Conservation (phyloP, 495 filamentous ascomycete genomes). For the Lasiosphaeris hirsuta region DNA sequence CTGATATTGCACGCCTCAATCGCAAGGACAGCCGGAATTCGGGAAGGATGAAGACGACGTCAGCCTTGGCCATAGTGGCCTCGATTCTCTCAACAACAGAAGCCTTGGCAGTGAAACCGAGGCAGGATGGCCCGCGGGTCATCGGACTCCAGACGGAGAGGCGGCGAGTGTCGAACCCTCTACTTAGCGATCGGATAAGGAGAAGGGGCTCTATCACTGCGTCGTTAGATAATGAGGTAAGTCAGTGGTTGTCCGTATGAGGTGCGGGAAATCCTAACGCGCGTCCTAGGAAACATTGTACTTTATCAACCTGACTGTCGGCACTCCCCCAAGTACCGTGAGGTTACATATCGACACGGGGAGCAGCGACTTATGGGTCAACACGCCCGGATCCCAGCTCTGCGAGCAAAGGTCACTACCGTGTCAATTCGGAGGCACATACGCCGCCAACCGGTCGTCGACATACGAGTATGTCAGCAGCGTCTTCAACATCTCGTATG, state of each 20-base stretch:
- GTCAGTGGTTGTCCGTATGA: background rate
- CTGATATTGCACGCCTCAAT: background rate
- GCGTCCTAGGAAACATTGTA: slow-evolving; percentile 57
- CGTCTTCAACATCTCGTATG: slow-evolving; percentile 89
- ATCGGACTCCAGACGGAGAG: slow-evolving; percentile 48
- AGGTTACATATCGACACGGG: slow-evolving; percentile 75
- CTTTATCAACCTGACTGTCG: slow-evolving; percentile 67
- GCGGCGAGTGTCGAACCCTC: slow-evolving; percentile 36
- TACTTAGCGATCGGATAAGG: slow-evolving; percentile 42
- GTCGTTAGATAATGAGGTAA: slow-evolving; percentile 49
- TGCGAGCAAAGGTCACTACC: slow-evolving; percentile 47
- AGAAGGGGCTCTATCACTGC: slow-evolving; percentile 41
- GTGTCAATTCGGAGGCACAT: slow-evolving; percentile 62
- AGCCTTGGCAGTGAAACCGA: slow-evolving; percentile 18
- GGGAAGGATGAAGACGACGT: background rate
- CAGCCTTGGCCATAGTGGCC: slow-evolving; percentile 21
- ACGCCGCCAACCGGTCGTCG: slow-evolving; percentile 71
- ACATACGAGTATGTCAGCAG: slow-evolving; percentile 72
- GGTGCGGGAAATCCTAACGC: background rate
- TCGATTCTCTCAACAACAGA: slow-evolving; percentile 15
- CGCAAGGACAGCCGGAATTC: background rate
- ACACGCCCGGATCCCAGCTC: slow-evolving; percentile 60
- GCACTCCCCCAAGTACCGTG: slow-evolving; percentile 64
- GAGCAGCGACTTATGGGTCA: slow-evolving; percentile 88
- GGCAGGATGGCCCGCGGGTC: slow-evolving; percentile 35